Percentiles rank a stretch among this genome's conserved stretches.
Conservation (phyloP, 2,329 filamentous ascomycete species). For the Claviceps monticola region DNA sequence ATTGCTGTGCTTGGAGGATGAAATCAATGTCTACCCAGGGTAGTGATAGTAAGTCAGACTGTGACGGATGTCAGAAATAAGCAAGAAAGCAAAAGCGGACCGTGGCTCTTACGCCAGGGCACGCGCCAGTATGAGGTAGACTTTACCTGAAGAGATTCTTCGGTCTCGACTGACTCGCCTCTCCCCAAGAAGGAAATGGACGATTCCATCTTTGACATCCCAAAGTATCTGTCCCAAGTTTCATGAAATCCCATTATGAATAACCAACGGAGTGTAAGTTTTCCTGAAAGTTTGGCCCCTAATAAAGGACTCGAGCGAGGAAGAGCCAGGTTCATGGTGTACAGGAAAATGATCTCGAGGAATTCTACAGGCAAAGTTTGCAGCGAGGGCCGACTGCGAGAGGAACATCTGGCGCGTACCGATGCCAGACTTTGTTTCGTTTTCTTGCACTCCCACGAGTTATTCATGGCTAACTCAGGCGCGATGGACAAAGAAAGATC, state of each 20-base stretch:
- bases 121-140: neutral
- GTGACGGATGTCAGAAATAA: neutral
- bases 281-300: constrained; percentile 30
- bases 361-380: constrained; percentile 36
- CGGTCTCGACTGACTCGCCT: constrained; percentile 14
- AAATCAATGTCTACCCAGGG: constrained; percentile 30
- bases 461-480: constrained; percentile 3
- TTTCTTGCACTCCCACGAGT: constrained; percentile 9
- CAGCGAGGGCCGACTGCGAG: constrained; percentile 14
- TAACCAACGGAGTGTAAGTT: constrained; percentile 22
- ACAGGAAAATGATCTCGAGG: constrained; percentile 37
- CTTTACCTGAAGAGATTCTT: constrained; percentile 30
- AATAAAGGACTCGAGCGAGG: constrained; percentile 30
- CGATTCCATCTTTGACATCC: constrained; percentile 3
- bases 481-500: constrained; percentile 8
- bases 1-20: constrained; percentile 33
- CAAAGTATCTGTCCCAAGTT: constrained; percentile 26
- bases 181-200: neutral
- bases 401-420: constrained; percentile 16
- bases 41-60: constrained; percentile 30
- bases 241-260: constrained; percentile 23
- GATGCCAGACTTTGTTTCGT: constrained; percentile 16
- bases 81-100: neutral
- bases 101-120: neutral
- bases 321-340: constrained; percentile 35